phyloP scores from a whole-genome alignment of 83 land plant genomes.

The Thuja plicata region DNA sequence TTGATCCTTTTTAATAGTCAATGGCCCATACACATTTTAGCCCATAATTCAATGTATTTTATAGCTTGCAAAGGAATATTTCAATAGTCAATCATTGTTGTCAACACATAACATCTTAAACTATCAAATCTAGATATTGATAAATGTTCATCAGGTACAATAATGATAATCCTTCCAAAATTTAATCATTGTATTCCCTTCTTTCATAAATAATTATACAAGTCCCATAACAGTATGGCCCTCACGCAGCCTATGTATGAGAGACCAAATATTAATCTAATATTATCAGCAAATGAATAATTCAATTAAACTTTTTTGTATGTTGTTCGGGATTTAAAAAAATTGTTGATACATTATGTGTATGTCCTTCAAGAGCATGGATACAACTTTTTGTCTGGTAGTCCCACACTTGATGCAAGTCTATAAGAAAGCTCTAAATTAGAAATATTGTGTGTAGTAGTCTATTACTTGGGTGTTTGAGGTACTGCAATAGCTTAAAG shows the following conservation, averaged over 20 bases:
- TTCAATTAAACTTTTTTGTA: constrained; percentile 52
- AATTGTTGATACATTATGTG: constrained; percentile 97
- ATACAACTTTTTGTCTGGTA: constrained; percentile 98
- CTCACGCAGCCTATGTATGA: not conserved
- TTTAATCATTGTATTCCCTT: not conserved
- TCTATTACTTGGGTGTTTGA: too few relatives aligned
- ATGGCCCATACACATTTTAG: constrained; percentile 92
- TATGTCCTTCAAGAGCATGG: constrained; percentile 97
- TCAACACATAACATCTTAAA: too few relatives aligned
- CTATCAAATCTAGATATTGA: too few relatives aligned
- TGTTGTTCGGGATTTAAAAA: constrained; percentile 98
- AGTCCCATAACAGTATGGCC: too few relatives aligned
- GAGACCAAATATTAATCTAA: not conserved
- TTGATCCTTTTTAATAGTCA: constrained; percentile 83
- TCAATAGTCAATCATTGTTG: too few relatives aligned
- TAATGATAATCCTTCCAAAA: too few relatives aligned
- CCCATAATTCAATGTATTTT: constrained; percentile 91
- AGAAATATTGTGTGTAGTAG: too few relatives aligned
- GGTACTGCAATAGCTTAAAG: too few relatives aligned
- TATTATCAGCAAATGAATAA: not conserved
- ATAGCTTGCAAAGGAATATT: constrained; percentile 21
- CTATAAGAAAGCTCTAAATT: too few relatives aligned
- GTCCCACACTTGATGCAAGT: constrained; percentile 74
- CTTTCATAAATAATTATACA: not conserved
- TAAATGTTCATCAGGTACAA: too few relatives aligned